Conservation (phyloP, 192 early-diverging fungal genomes). For the Rhizophlyctis rosea region DNA sequence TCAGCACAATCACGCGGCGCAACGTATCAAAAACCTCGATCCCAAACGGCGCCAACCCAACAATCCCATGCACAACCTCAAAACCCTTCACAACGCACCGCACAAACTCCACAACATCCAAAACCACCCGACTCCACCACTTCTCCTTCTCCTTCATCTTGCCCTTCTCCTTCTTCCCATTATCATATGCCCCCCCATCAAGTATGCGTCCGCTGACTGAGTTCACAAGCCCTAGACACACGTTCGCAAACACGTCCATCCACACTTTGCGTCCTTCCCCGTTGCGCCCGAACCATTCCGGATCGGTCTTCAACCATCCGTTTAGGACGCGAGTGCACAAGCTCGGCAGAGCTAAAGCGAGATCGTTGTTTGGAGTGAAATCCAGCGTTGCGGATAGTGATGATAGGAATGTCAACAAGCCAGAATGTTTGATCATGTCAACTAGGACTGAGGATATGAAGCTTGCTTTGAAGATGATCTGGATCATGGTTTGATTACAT, state of each 20-base stretch:
- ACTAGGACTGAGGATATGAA: conserved; percentile 53
- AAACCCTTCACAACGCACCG: too few species aligned
- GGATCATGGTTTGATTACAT: not conserved
- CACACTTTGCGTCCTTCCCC: not conserved
- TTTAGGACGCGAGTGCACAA: conserved; percentile 9
- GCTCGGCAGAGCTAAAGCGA: conserved; percentile 12
- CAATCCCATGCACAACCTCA: too few species aligned
- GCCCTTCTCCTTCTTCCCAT: too few species aligned
- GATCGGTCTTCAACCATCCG: conserved; percentile 6
- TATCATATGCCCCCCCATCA: too few species aligned
- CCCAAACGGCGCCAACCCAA: too few species aligned
- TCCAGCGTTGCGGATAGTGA: conserved; percentile 16
- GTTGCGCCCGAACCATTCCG: not conserved
- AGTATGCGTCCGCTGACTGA: too few species aligned
- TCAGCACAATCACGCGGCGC: too few species aligned
- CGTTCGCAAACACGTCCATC: not conserved
- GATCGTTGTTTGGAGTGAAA: conserved; percentile 24
- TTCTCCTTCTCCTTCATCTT: too few species aligned
- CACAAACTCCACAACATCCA: too few species aligned
- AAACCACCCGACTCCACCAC: too few species aligned
- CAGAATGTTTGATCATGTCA: conserved; percentile 58
- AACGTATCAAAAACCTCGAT: too few species aligned
- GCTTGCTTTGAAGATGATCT: conserved; percentile 54
- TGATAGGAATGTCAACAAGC: conserved; percentile 57
- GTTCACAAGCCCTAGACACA: too few species aligned